A percentile compares a stretch with the other conserved stretches of the same genome.
These are phyloP conservation scores for Citrus trifoliata DNA, from an alignment of 345 rosid species.

Conservation along the genomic window DNA sequence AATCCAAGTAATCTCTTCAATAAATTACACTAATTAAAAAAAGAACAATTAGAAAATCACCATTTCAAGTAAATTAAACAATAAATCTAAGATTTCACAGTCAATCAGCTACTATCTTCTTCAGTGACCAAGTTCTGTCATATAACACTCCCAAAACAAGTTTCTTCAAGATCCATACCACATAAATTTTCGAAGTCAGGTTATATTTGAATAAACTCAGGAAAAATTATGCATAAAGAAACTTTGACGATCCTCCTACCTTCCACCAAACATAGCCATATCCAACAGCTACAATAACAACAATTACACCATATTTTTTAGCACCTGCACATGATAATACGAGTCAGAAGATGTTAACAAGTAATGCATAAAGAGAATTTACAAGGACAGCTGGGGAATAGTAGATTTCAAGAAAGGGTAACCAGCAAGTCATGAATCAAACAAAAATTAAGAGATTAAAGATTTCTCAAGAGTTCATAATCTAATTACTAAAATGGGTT, in stretches of 20 bases:
- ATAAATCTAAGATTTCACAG: not conserved
- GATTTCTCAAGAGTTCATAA: not conserved
- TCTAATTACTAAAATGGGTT: not conserved
- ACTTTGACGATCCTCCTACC: conserved; percentile 32
- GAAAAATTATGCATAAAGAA: not conserved
- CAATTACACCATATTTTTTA: conserved; percentile 41
- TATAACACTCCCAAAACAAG: not conserved
- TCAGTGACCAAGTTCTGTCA: not conserved
- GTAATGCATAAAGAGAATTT: not conserved
- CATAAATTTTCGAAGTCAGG: not conserved
- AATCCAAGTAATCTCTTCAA: not conserved
- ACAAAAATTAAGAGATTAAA: not conserved
- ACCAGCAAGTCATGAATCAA: not conserved
- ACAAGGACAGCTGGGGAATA: not conserved
- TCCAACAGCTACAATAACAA: conserved; percentile 56
- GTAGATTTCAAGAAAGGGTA: not conserved
- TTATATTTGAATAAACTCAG: not conserved
- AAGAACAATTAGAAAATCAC: not conserved
- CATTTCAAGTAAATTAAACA: not conserved
- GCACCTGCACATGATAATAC: conserved; percentile 41
- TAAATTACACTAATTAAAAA: not conserved
- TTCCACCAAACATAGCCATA: conserved; percentile 85
- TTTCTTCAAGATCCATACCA: not conserved
- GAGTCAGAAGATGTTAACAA: conserved; percentile 7
- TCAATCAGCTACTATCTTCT: not conserved